A percentile compares a stretch with the other conserved stretches of the same genome.
These are phyloP conservation scores for Fusarium citri DNA, from an alignment of 2,329 filamentous ascomycete species.

Conservation along the genomic window DNA sequence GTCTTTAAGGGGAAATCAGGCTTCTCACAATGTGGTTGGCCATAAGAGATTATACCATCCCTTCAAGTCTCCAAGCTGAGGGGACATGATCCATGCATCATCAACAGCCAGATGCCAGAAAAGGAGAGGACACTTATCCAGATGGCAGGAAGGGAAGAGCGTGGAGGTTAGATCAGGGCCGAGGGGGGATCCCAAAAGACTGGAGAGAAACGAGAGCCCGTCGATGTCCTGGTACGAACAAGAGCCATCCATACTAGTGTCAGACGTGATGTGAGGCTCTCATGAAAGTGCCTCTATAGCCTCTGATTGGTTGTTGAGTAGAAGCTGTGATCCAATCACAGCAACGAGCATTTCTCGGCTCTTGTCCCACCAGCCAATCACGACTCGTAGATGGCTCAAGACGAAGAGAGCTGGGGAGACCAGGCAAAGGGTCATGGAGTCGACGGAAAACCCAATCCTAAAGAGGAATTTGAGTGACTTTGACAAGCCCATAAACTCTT, in stretches of 20 bases:
- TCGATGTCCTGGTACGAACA: slow-evolving; percentile 40
- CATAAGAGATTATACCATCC: slow-evolving; percentile 23
- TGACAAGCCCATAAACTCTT: slow-evolving; percentile 30
- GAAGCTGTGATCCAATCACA: slow-evolving; percentile 20
- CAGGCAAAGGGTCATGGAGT: slow-evolving; percentile 42
- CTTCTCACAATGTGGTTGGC: slow-evolving; percentile 49
- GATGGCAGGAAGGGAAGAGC: slow-evolving; percentile 27
- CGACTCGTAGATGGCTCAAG: slow-evolving; percentile 30
- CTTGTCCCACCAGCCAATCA: slow-evolving; percentile 22
- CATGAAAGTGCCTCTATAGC: slow-evolving; percentile 46
- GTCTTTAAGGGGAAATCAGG: slow-evolving; percentile 38
- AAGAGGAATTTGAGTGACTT: slow-evolving; percentile 45
- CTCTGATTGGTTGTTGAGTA: slow-evolving; percentile 47
- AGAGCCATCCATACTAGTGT: slow-evolving; percentile 49
- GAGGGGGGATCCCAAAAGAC: slow-evolving; percentile 33
- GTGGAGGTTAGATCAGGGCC: slow-evolving; percentile 31
- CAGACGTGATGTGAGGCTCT: slow-evolving; percentile 51
- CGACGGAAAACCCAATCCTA: slow-evolving; percentile 39
- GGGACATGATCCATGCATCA: slow-evolving; percentile 42
- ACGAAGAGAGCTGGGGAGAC: slow-evolving; percentile 34
- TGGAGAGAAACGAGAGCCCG: slow-evolving; percentile 41
- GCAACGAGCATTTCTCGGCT: slow-evolving; percentile 20
- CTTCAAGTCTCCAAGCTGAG: slow-evolving; percentile 36
- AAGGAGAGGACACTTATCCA: slow-evolving; percentile 40
- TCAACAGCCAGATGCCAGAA: slow-evolving; percentile 31